Conservation (phyloP, 1,139 yeast genomes). For the Torulaspora pretoriensis region DNA sequence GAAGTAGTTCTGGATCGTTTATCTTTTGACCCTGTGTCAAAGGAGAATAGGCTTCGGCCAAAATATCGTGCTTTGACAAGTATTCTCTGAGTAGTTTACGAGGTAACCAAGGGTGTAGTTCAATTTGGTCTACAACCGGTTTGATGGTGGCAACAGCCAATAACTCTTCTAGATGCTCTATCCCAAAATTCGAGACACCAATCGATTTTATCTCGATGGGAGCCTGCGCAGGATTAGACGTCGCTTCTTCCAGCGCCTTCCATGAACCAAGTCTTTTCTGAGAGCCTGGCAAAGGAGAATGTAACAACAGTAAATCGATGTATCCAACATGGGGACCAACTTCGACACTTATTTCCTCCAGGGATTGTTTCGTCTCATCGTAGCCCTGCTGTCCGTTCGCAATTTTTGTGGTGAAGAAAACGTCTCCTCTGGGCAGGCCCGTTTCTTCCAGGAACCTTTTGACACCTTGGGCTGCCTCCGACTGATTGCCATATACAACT, state of each 20-base stretch:
- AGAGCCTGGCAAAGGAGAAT: conserved; percentile 35
- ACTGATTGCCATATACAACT: conserved; percentile 41
- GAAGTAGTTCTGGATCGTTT: conserved; percentile 44
- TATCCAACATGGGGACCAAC: conserved; percentile 36
- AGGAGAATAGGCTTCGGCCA: conserved; percentile 56
- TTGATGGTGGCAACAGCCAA: conserved; percentile 39
- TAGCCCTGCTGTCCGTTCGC: conserved; percentile 55
- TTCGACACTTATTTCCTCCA: conserved; percentile 34
- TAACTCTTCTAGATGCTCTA: conserved; percentile 40
- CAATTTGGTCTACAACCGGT: conserved; percentile 52
- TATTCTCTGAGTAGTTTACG: conserved; percentile 37
- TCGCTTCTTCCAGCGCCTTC: conserved; percentile 44
- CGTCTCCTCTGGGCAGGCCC: conserved; percentile 52
- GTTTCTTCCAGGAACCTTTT: conserved; percentile 42
- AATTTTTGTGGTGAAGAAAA: conserved; percentile 67
- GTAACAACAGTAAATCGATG: conserved; percentile 40
- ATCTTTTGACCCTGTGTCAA: conserved; percentile 50
- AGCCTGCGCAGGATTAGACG: conserved; percentile 19
- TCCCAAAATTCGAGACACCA: conserved; percentile 46
- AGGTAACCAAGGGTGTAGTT: conserved; percentile 50
- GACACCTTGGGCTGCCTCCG: conserved; percentile 42
- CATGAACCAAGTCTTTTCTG: conserved; percentile 40
- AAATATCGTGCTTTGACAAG: conserved; percentile 36
- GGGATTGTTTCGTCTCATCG: conserved; percentile 39
- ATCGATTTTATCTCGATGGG: conserved; percentile 38